Percentiles rank a stretch among this genome's conserved stretches.
These are phyloP conservation scores for Skeletonema tropicum DNA, from an alignment of 108 stramenopile species.

Conservation along the genomic window DNA sequence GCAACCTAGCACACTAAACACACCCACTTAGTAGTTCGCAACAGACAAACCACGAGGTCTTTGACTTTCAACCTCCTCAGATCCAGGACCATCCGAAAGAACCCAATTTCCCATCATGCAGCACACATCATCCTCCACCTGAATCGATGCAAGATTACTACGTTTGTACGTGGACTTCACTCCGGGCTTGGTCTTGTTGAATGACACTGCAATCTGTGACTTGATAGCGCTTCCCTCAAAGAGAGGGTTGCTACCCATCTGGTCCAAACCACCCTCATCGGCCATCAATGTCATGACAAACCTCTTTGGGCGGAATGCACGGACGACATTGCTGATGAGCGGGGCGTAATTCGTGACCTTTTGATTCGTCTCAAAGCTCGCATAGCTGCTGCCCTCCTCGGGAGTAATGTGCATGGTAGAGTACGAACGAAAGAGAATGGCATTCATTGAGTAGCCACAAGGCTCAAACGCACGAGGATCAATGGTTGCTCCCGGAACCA, in stretches of 20 bases:
- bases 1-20: neutral
- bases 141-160: slow-evolving; percentile 74
- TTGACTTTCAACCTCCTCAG: slow-evolving; percentile 9
- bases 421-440: slow-evolving; percentile 96
- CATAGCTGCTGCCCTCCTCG: slow-evolving; percentile 95
- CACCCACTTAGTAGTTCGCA: neutral
- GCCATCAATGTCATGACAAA: slow-evolving; percentile 99
- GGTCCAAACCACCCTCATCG: slow-evolving; percentile 92
- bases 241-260: slow-evolving; percentile 84
- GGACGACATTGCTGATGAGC: slow-evolving; percentile 94
- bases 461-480: slow-evolving; percentile 97
- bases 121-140: slow-evolving; percentile 88
- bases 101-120: slow-evolving; percentile 95
- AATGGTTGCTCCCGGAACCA: slow-evolving; percentile 95
- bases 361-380: slow-evolving; percentile 98
- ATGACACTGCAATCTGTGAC: slow-evolving; percentile 69
- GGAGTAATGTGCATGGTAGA: slow-evolving; percentile 99
- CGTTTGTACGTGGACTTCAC: slow-evolving; percentile 65
- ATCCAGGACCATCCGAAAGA: slow-evolving; percentile 42
- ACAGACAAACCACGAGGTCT: slow-evolving; percentile 35
- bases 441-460: slow-evolving; percentile 95
- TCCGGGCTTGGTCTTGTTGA: slow-evolving; percentile 29
- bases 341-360: slow-evolving; percentile 85
- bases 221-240: slow-evolving; percentile 52
- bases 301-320: slow-evolving; percentile 94